Evolutionary conservation across 2,329 filamentous ascomycete genomes (phyloP), one percentile per base, ranked within the genome.

Genomic region (Ophiostoma ips): DNA sequence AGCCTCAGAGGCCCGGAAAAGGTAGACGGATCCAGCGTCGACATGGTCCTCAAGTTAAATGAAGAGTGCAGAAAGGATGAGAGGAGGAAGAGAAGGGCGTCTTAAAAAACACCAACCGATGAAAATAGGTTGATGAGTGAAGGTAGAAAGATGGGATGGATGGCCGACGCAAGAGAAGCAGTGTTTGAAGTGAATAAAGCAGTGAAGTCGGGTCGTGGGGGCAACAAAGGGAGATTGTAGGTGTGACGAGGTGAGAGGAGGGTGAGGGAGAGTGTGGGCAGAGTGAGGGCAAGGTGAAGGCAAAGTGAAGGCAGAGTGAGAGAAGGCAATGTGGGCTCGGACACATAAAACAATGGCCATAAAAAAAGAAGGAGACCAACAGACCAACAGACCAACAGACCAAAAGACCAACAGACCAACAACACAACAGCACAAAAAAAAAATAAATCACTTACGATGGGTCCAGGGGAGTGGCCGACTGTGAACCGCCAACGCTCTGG

Each of bases 401-500:
- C n/a, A n/a, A n/a, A n/a, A n/a, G n/a, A n/a, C n/a, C n/a, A n/a
- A n/a, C n/a, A n/a, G n/a, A n/a, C n/a, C n/a, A n/a, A n/a, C n/a
- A n/a, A n/a, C n/a, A n/a, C n/a, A n/a, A n/a, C n/a, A n/a, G n/a
- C 38, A 16, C 28, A 44, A 38, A 21, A n/a, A 43, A 8, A 11
- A 10, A 21, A 51, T 12, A 33, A 4, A 12, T 37, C 28, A 81
- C 79, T 66, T 76, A 83, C 79, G 77, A 79, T 51, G 77, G 68
- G 62, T 83, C 79, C 53, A 83, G 65, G 38, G 77, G 72, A 55
- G 78, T 77, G 57, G 74, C 68, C 58, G 76, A 72, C 64, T 81
- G 77, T 52, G 78, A 80, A 55, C 76, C 76, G 59, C 72, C 73
- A 59, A 83, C 67, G 60, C 77, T 82, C 62, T 83, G 79, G 46